Percentiles rank a stretch among this genome's conserved stretches.
Evolutionary conservation across 1,139 yeast species (phyloP).

Genomic region (Hyphopichia fennica): DNA sequence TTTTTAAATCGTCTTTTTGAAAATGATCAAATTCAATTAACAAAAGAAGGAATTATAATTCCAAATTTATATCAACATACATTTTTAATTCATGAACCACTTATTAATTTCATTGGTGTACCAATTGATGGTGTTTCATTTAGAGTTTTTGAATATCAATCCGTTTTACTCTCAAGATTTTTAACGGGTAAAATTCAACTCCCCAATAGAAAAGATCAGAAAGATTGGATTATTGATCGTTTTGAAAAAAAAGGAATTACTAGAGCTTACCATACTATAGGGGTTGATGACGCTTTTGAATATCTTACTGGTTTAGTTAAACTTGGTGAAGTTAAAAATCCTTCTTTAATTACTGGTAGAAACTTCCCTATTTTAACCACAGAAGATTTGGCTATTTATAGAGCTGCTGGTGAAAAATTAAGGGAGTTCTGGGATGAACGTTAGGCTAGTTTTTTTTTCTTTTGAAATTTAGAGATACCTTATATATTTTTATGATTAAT

Average conservation of each 20-base stretch:
- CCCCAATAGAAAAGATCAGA: conserved; percentile 30
- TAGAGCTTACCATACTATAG: conserved; percentile 45
- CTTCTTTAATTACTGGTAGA: conserved; percentile 23
- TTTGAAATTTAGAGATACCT: background rate
- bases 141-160: conserved; percentile 45
- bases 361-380: conserved; percentile 30
- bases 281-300: conserved; percentile 20
- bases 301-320: conserved; percentile 22
- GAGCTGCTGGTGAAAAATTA: conserved; percentile 19
- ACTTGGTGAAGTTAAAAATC: conserved; percentile 29
- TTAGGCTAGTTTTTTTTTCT: background rate
- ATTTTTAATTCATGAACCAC: conserved; percentile 36
- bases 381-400: conserved; percentile 23
- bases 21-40: conserved; percentile 15
- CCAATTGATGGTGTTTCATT: conserved; percentile 42
- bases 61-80: conserved; percentile 39
- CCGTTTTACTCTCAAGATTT: conserved; percentile 33
- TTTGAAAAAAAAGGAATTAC: conserved; percentile 25
- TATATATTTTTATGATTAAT: background rate
- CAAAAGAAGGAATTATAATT: conserved; percentile 29
- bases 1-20: conserved; percentile 30
- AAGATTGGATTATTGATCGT: conserved; percentile 30
- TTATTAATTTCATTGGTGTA: conserved; percentile 37
- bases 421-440: conserved; percentile 20
- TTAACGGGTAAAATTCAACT: conserved; percentile 30